phyloP scores from a whole-genome alignment of 1,284 basidiomycete species.

The Puccinia brachypodii region DNA sequence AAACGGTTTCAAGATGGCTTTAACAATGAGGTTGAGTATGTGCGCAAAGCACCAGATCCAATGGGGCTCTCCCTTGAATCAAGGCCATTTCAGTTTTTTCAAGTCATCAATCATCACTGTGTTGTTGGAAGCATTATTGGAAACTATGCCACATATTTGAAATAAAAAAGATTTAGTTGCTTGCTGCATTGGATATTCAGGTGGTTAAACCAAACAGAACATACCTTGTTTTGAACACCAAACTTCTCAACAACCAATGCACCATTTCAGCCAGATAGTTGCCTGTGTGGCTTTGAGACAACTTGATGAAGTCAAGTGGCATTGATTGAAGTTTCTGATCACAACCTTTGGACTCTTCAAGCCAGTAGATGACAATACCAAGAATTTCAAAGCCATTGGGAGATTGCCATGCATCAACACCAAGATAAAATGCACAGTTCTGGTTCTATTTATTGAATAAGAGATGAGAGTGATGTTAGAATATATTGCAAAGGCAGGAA shows the following conservation, averaged over 20 bases:
- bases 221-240: neutral
- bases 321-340: neutral
- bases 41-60: neutral
- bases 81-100: neutral
- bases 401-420: neutral
- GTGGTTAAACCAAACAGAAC: too few relatives aligned
- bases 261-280: neutral
- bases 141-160: neutral
- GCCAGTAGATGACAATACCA: neutral
- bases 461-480: too few relatives aligned
- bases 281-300: neutral
- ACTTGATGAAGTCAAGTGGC: neutral
- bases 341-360: neutral
- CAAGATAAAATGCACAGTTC: neutral
- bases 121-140: neutral
- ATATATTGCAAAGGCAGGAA: neutral
- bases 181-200: too few relatives aligned
- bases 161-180: neutral
- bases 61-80: neutral
- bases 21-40: neutral
- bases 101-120: neutral
- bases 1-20: neutral
- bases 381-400: neutral
- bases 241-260: constrained; percentile 2
- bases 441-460: neutral